A percentile compares a stretch with the other conserved stretches of the same genome.
phyloP scores from a whole-genome alignment of 2,329 filamentous ascomycete species.

The Penicillium vulpinum region DNA sequence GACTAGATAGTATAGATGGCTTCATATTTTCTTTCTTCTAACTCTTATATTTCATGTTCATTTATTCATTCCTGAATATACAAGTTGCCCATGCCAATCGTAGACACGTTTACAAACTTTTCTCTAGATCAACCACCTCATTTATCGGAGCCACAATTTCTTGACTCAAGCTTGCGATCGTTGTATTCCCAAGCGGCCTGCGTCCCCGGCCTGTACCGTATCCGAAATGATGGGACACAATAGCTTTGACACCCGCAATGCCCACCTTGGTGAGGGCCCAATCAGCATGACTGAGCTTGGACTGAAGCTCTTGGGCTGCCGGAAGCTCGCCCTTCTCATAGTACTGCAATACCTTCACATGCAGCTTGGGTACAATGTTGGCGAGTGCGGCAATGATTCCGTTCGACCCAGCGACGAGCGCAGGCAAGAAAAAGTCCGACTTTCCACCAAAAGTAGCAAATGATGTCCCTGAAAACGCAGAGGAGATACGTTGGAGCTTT shows the following conservation, averaged over 20 bases:
- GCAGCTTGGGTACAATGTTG: conserved; percentile 77
- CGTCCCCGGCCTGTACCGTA: conserved; percentile 54
- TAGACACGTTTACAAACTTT: not conserved
- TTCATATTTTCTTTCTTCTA: not conserved
- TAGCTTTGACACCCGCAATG: conserved; percentile 75
- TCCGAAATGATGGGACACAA: conserved; percentile 73
- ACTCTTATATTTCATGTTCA: not conserved
- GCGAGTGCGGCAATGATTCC: conserved; percentile 80
- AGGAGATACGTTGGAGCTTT: conserved; percentile 61
- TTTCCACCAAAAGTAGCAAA: conserved; percentile 84
- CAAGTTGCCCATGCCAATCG: not conserved
- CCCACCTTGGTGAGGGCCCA: conserved; percentile 76
- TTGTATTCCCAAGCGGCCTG: not conserved
- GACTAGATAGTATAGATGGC: not conserved
- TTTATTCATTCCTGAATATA: not conserved
- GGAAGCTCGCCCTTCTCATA: conserved; percentile 68
- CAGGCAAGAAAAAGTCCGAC: conserved; percentile 78
- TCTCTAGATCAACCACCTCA: not conserved
- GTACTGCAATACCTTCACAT: conserved; percentile 71
- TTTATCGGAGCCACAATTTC: not conserved
- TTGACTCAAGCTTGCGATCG: not conserved
- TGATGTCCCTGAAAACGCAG: conserved; percentile 23
- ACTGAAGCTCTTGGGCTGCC: conserved; percentile 70
- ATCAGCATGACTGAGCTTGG: conserved; percentile 68
- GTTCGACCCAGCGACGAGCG: conserved; percentile 69